Evolutionary conservation across 768 basidiomycete species (phyloP), one percentile per base, ranked within the genome.

Genomic region (Panaeolus cyanescens): DNA sequence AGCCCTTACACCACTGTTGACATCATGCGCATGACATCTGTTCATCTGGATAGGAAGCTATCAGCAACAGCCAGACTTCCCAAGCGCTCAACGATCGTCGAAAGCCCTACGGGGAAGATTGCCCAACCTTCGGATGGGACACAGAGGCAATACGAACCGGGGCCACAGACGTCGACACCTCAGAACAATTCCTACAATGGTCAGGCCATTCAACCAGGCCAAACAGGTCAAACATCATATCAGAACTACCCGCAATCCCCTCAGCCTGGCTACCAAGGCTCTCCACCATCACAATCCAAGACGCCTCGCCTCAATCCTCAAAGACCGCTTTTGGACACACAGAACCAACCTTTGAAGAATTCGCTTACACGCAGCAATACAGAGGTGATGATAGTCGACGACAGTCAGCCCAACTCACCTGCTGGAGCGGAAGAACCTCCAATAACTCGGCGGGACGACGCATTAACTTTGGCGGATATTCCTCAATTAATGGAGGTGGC

Each of bases 11-110:
- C 93, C 30, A 92, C 92, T 68, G 91, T 92, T 32, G 95, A 97
- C 65, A 93, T 96, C 72, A 94, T 96, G 86, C 86, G 93, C 33
- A 91, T 98, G 86, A 95, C 94, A 75, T 92, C 93, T 9, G 92
- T 94, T 39, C 92, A 96, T 73, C 83, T 99, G 33, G 95, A 98
- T 75, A 91, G 97, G 58, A 99, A 99, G 72, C 80, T 96, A 39
- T 97, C 95, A 31, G 92, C 96, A 54, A 96, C 94, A 2, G 94
- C 97, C 28, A 87, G 91, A 50, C 71, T 96, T 59, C 94, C 96
- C 5, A 95, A 93, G 74, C 89, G 95, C 34, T 97, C 96, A 25
- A 99, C 93, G 7, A 89, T 99, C 39, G 90, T 99, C 54, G 96
- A 99, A 74, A 94, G 92, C 67, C 97, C 97, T 39, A 84, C 93